Percentiles rank a stretch among this genome's conserved stretches.
Conservation (phyloP, 495 filamentous ascomycete species). For the Cercophora sp. region DNA sequence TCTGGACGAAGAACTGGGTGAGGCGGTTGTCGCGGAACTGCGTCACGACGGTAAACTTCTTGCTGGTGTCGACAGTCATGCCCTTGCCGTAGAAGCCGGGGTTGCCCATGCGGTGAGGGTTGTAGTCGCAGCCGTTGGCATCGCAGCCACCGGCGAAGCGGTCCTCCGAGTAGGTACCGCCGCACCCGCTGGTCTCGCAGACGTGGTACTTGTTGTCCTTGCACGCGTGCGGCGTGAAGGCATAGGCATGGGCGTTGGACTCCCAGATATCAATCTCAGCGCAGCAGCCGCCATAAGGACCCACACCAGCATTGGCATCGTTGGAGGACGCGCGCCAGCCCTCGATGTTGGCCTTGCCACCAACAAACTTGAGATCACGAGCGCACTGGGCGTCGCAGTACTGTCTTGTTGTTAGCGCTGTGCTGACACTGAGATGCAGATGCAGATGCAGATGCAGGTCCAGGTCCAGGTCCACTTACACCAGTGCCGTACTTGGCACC, state of each 20-base stretch:
- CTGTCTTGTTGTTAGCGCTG: slow-evolving; percentile 15
- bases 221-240: slow-evolving; percentile 67
- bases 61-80: slow-evolving; percentile 59
- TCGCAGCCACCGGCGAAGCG: slow-evolving; percentile 62
- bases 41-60: slow-evolving; percentile 69
- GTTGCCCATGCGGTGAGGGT: slow-evolving; percentile 67
- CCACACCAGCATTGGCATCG: slow-evolving; percentile 51
- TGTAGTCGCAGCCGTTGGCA: slow-evolving; percentile 72
- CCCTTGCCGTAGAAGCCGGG: slow-evolving; percentile 60
- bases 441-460: neutral
- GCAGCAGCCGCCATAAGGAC: slow-evolving; percentile 56
- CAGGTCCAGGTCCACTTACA: slow-evolving; percentile 13
- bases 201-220: slow-evolving; percentile 53
- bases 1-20: slow-evolving; percentile 68
- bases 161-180: slow-evolving; percentile 50
- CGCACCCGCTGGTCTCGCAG: slow-evolving; percentile 49
- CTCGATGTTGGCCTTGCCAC: slow-evolving; percentile 56
- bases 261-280: slow-evolving; percentile 70
- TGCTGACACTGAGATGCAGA: too few relatives aligned
- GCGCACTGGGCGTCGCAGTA: slow-evolving; percentile 60
- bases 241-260: slow-evolving; percentile 61
- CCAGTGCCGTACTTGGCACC: slow-evolving; percentile 58
- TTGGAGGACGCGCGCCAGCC: slow-evolving; percentile 40
- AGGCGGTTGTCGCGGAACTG: slow-evolving; percentile 61
- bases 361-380: slow-evolving; percentile 50